These are phyloP conservation scores for Colletotrichum viniferum DNA, from an alignment of 2,329 filamentous ascomycete species.

Conservation along the genomic window DNA sequence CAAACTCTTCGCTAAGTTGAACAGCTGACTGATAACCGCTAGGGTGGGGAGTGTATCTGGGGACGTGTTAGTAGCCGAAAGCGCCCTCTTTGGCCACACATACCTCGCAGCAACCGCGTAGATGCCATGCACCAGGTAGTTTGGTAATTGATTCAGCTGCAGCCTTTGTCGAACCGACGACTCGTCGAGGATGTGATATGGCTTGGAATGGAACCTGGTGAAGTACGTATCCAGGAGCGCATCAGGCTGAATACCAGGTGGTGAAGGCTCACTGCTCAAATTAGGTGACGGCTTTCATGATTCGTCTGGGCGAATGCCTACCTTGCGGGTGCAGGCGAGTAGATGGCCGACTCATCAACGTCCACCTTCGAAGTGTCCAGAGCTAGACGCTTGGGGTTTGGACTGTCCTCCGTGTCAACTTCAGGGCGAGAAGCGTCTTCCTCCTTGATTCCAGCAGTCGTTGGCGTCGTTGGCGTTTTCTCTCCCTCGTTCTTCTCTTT, in stretches of 20 bases:
- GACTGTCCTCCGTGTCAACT: conserved; percentile 37
- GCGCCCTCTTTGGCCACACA: conserved; percentile 13
- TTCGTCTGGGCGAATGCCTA: conserved; percentile 24
- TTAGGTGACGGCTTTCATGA: background rate
- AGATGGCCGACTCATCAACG: conserved; percentile 41
- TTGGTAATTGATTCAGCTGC: conserved; percentile 68
- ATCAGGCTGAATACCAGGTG: conserved; percentile 57
- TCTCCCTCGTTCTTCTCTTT: conserved; percentile 66
- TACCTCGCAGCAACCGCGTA: conserved; percentile 69
- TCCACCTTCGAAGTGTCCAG: conserved; percentile 38
- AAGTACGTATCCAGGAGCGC: conserved; percentile 81
- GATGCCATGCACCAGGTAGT: conserved; percentile 59
- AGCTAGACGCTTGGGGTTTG: conserved; percentile 44
- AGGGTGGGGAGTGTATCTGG: conserved; percentile 73
- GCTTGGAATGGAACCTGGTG: conserved; percentile 77
- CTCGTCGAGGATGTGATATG: conserved; percentile 83
- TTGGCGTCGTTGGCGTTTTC: conserved; percentile 24
- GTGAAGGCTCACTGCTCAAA: conserved; percentile 47
- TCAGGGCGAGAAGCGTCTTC: conserved; percentile 29
- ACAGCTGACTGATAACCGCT: conserved; percentile 71
- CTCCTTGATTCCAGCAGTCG: conserved; percentile 23
- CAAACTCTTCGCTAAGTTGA: conserved; percentile 74
- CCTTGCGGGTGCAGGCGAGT: conserved; percentile 46
- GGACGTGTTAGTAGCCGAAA: conserved; percentile 19
- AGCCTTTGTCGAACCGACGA: conserved; percentile 73